Conservation (phyloP, 108 stramenopile genomes). For the Cyclotella choctawhatcheeana region DNA sequence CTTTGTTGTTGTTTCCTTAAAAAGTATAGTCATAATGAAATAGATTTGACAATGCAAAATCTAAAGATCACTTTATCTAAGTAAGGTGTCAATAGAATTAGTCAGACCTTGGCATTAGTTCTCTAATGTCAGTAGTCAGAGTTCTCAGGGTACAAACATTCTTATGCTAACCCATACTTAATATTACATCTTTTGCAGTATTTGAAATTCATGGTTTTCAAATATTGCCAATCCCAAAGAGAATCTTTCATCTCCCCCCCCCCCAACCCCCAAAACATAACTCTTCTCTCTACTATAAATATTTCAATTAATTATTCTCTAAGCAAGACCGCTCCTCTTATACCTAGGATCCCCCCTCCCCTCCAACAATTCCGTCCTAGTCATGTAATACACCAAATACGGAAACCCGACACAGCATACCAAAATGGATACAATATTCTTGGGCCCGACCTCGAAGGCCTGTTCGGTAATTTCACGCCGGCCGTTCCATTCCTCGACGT, state of each 20-base stretch:
- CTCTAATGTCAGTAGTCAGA: too few relatives aligned
- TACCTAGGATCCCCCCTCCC: constrained; percentile 76
- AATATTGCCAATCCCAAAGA: too few relatives aligned
- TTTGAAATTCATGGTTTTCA: too few relatives aligned
- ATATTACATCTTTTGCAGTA: too few relatives aligned
- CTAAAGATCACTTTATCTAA: too few relatives aligned
- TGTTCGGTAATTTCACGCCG: constrained; percentile 84
- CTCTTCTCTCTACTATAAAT: neutral
- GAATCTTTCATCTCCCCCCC: neutral
- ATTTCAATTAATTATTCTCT: constrained; percentile 3
- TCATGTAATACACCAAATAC: constrained; percentile 60
- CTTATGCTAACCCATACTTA: too few relatives aligned
- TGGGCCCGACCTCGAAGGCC: constrained; percentile 50
- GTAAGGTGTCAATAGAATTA: too few relatives aligned
- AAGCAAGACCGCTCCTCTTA: constrained; percentile 57
- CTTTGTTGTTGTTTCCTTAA: too few relatives aligned
- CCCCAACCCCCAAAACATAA: neutral
- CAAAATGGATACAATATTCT: constrained; percentile 51
- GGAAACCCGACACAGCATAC: constrained; percentile 60
- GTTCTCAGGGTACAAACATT: too few relatives aligned
- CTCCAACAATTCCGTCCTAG: constrained; percentile 68
- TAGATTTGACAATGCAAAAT: constrained; percentile 30
- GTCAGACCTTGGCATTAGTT: too few relatives aligned
- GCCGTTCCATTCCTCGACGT: constrained; percentile 89
- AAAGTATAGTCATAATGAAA: constrained; percentile 9